Base-by-base conservation (phyloP, 345 rosid genomes). In the Rubroshorea leprosula region DNA sequence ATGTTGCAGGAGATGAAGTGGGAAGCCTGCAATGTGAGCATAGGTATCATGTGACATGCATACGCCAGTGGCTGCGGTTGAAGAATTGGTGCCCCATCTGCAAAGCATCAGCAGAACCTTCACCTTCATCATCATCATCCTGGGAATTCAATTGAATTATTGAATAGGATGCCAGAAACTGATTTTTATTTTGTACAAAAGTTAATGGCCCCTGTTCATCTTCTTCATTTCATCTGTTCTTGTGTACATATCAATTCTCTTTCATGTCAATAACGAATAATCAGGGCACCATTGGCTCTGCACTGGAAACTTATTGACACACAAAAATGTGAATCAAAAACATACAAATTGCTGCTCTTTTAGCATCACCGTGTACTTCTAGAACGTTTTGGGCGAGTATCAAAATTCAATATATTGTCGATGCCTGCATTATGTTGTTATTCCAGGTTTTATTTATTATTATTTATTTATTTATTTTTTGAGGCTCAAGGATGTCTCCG, bases 11-110 rank as follows among this genome's bases (percentile, higher is more conserved):
- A 66, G 93, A 85, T 66, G 90, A 85, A 73, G 59, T 84, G 54
- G 97, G 99, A 60, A 78, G 76, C 67, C 73, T 94, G 72, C 78
- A 66, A 13, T 94, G 99, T 59, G 81, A 80, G 75, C 99, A 94
- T 55, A 54, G 31, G 60, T 90, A 83, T 70, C 96, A 94, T 48
- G 11, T 73, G 44, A 67, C 58, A 18, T 94, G 97, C 74, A 62
- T 82, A 75, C 81, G 75, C 23, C 84, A 81, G 70, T 94, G 99
- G 99, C 76, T 87, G 70, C 74, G 82, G 74, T 69, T 87, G 61
- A 94, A 90, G 82, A 94, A 84, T 31, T 87, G 99, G 97, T 87
- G 99, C 66, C 96, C 99, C 17, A 71, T 90, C 66, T 94, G 97
- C 80, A 94, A 81, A 76, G 72, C 83, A 26, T 58, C 82, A 14